A percentile compares a stretch with the other conserved stretches of the same genome.
Conservation (phyloP, 1,139 yeast genomes). For the Sporopachydermia cereana region DNA sequence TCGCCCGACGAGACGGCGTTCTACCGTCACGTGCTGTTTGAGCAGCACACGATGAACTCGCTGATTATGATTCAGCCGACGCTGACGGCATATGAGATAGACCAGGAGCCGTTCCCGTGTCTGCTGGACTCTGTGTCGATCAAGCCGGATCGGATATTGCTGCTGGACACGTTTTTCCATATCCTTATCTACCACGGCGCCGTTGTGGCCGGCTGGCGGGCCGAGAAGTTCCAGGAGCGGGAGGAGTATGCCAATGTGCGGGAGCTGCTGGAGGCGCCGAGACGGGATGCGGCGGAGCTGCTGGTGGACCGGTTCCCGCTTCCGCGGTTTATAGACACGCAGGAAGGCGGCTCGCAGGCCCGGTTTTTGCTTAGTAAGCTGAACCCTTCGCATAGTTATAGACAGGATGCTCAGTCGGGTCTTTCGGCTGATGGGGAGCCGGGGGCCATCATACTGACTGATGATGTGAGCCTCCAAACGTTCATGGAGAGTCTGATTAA, state of each 20-base stretch:
- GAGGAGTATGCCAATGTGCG: conserved; percentile 54
- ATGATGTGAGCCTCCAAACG: conserved; percentile 57
- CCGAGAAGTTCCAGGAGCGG: conserved; percentile 52
- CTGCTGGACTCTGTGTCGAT: conserved; percentile 58
- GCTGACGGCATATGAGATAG: conserved; percentile 51
- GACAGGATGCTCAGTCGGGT: conserved; percentile 25
- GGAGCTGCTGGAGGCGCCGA: conserved; percentile 52
- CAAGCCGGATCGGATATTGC: conserved; percentile 44
- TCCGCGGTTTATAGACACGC: conserved; percentile 63
- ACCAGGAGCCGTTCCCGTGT: conserved; percentile 49
- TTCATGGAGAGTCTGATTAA: conserved; percentile 42
- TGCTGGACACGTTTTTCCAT: conserved; percentile 68
- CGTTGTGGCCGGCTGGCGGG: conserved; percentile 58
- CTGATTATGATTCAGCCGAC: conserved; percentile 72
- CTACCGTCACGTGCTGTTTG: conserved; percentile 52
- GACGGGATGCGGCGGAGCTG: conserved; percentile 54
- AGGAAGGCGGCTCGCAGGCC: conserved; percentile 71
- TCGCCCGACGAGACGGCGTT: conserved; percentile 75
- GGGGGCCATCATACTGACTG: conserved; percentile 44
- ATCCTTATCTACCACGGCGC: conserved; percentile 60
- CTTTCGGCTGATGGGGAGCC: conserved; percentile 15
- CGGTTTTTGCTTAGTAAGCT: conserved; percentile 63
- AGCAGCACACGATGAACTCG: conserved; percentile 56
- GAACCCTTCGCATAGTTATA: conserved; percentile 59
- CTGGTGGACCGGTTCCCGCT: conserved; percentile 60